These are phyloP conservation scores for Ophiocytium majus DNA, from an alignment of 352 stramenopile species.

Conservation along the genomic window DNA sequence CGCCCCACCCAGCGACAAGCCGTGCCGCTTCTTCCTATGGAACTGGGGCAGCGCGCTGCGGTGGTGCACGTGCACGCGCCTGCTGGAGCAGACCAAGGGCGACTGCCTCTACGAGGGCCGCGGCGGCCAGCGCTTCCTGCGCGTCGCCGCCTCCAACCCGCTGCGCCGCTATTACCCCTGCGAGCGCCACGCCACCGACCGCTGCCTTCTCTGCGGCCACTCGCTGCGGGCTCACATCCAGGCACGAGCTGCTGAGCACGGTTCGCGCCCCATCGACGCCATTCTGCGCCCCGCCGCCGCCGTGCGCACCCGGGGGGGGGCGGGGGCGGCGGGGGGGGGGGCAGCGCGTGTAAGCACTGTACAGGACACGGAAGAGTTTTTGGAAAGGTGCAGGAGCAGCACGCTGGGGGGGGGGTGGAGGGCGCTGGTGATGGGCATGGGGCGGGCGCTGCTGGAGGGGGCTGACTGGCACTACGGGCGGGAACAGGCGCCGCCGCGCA, in stretches of 20 bases:
- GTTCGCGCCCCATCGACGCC: background rate
- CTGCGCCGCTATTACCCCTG: background rate
- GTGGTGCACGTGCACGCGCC: conserved; percentile 14
- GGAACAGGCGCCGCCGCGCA: no score
- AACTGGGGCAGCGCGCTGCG: background rate
- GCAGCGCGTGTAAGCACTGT: background rate
- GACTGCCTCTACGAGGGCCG: conserved; percentile 2
- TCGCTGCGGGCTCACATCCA: background rate
- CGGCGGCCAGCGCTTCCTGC: background rate
- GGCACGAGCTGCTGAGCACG: background rate
- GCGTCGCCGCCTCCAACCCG: background rate
- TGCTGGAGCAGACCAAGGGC: background rate
- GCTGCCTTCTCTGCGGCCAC: conserved; percentile 5
- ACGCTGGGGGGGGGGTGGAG: background rate
- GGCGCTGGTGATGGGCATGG: background rate
- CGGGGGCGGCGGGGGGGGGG: no score
- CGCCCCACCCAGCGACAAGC: background rate
- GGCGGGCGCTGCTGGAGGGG: background rate
- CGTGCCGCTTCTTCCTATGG: conserved; percentile 11
- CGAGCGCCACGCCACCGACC: background rate
- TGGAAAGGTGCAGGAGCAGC: background rate
- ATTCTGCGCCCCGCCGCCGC: background rate
- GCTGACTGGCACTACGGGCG: no score
- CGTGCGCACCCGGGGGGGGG: background rate
- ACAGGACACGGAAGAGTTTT: background rate